Evolutionary conservation across 306 rosid species (phyloP).

Genomic region (Trifolium pratense): DNA sequence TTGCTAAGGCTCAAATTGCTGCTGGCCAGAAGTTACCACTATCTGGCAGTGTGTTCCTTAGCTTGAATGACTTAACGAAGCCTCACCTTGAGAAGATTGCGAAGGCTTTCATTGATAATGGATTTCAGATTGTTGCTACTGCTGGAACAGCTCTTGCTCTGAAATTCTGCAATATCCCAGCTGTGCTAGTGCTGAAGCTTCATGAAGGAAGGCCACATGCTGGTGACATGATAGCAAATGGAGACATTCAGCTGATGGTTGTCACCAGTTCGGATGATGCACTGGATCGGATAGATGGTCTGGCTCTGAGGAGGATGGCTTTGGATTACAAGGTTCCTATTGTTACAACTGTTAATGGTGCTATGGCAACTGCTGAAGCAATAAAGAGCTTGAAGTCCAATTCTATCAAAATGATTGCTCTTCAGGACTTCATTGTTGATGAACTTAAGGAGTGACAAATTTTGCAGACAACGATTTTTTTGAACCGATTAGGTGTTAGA

Average conservation of each 20-base stretch:
- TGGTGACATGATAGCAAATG: constrained; percentile 93
- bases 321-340: constrained; percentile 93
- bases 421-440: constrained; percentile 73
- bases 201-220: constrained; percentile 98
- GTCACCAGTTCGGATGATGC: constrained; percentile 93
- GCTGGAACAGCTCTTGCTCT: constrained; percentile 85
- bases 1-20: constrained; percentile 97
- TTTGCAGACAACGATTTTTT: constrained; percentile 52
- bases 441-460: constrained; percentile 45
- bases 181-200: constrained; percentile 77
- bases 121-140: constrained; percentile 84
- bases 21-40: constrained; percentile 86
- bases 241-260: constrained; percentile 94
- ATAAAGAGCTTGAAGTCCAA: constrained; percentile 76
- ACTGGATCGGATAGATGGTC: constrained; percentile 91
- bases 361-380: constrained; percentile 94
- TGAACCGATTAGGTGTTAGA: constrained; percentile 32
- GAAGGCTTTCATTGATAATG: constrained; percentile 63
- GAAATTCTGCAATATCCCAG: constrained; percentile 64
- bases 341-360: constrained; percentile 90
- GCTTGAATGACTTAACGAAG: constrained; percentile 87
- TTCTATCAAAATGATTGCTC: constrained; percentile 82
- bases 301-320: constrained; percentile 81
- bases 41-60: constrained; percentile 86
- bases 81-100: constrained; percentile 87